Evolutionary conservation across 2,329 filamentous ascomycete genomes (phyloP).

Genomic region (Cytospora schulzeri): DNA sequence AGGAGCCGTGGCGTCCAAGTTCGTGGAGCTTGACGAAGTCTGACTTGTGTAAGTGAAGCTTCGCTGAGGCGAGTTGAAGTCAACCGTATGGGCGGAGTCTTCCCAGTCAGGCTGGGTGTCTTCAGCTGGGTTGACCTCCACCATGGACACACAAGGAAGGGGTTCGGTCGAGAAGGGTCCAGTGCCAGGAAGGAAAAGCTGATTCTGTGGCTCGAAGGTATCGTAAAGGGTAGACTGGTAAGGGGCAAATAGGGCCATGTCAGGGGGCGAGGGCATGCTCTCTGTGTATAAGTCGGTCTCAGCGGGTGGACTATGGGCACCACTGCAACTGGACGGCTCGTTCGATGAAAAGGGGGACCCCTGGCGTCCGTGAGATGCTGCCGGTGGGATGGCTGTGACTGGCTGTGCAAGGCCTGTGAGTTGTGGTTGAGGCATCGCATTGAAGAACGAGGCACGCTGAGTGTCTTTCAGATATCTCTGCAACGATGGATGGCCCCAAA

Average conservation of each 20-base stretch:
- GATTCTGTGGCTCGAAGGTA: conserved; percentile 31
- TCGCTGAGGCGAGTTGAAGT: conserved; percentile 33
- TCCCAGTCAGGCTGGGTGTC: conserved; percentile 35
- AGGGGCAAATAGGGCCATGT: conserved; percentile 37
- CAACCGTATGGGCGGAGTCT: conserved; percentile 33
- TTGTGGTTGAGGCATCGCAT: conserved; percentile 27
- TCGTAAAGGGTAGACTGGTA: conserved; percentile 33
- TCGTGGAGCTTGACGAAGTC: conserved; percentile 31
- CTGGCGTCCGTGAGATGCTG: conserved; percentile 34
- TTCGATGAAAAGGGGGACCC: conserved; percentile 44
- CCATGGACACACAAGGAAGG: conserved; percentile 38
- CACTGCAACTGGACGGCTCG: conserved; percentile 41
- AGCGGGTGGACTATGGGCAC: conserved; percentile 41
- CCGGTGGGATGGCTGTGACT: conserved; percentile 27
- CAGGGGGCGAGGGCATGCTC: conserved; percentile 41
- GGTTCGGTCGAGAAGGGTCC: conserved; percentile 30
- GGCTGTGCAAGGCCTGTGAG: conserved; percentile 16
- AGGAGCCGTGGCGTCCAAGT: conserved; percentile 29
- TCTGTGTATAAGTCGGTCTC: conserved; percentile 44
- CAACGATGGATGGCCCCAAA: conserved; percentile 32
- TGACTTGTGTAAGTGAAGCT: conserved; percentile 40
- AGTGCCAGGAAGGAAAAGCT: conserved; percentile 37
- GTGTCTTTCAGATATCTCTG: conserved; percentile 36
- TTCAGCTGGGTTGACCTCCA: conserved; percentile 39
- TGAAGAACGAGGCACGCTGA: conserved; percentile 34